phyloP scores from a whole-genome alignment of 1,284 basidiomycete genomes.

The Fomitopsis palustris region DNA sequence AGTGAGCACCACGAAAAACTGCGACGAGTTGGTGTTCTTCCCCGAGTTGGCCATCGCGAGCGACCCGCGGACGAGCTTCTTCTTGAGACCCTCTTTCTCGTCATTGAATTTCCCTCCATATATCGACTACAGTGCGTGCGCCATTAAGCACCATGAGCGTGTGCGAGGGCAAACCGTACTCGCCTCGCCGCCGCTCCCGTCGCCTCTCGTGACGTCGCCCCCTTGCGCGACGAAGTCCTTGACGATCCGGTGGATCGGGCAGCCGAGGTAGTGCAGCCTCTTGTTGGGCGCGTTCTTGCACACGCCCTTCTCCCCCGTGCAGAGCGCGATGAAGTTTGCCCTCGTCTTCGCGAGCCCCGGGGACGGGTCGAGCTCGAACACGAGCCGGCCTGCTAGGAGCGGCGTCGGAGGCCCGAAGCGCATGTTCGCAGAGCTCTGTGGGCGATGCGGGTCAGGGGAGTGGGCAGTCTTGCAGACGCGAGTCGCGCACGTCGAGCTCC shows the following conservation, averaged over 20 bases:
- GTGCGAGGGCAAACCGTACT: too few relatives aligned
- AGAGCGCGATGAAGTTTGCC: constrained; percentile 44
- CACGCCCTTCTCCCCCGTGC: constrained; percentile 42
- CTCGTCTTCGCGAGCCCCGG: constrained; percentile 41
- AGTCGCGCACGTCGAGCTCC: constrained; percentile 33
- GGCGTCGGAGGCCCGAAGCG: constrained; percentile 33
- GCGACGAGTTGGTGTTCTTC: constrained; percentile 44
- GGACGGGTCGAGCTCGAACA: constrained; percentile 36
- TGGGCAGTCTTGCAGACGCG: neutral
- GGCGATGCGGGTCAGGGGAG: neutral
- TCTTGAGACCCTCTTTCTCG: constrained; percentile 44
- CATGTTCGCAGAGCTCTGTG: constrained; percentile 29
- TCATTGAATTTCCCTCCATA: constrained; percentile 50
- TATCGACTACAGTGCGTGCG: constrained; percentile 32
- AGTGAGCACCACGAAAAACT: constrained; percentile 48
- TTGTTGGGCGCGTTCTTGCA: constrained; percentile 48
- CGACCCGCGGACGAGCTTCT: constrained; percentile 35
- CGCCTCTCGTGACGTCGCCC: constrained; percentile 47
- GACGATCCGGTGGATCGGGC: constrained; percentile 42
- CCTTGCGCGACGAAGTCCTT: constrained; percentile 47
- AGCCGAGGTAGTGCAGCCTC: constrained; percentile 39
- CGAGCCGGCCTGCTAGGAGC: constrained; percentile 34
- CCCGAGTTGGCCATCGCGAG: constrained; percentile 48
- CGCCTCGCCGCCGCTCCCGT: constrained; percentile 50
- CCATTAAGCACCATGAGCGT: neutral